Base-by-base conservation (phyloP, 2,329 filamentous ascomycete species). In the Biscogniauxia sp. region DNA sequence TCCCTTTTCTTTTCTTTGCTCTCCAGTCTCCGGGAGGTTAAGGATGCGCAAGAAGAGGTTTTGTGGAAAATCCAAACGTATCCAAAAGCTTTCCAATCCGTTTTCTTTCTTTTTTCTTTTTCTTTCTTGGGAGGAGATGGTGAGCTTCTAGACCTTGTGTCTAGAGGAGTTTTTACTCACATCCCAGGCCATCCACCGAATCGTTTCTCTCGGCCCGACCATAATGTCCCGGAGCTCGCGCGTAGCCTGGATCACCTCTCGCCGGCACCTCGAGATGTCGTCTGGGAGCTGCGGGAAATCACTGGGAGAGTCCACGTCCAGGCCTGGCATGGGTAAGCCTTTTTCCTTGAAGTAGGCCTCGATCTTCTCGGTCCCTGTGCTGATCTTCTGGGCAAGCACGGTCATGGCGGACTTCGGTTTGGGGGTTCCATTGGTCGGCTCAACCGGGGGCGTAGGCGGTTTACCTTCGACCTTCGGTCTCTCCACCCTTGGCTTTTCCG, bases 131-230 rank as follows among this genome's bases (percentile, higher is more conserved):
- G n/a, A n/a, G 20, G 17, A 28, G n/a, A 26, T 25, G 11, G 2
- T 20, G 51, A 13, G 49, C 3, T 20, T 13, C 37, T 23, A 25
- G 28, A 51, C 17, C n/a, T n/a, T 20, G 11, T 17, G 20, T n/a
- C 5, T 9, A 51, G 9, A 41, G 45, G 8, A 5, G n/a, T n/a
- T n/a, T n/a, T 52, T 26, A 74, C 80, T 70, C 67, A 83, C 82
- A 68, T 77, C 79, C 82, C 80, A 84, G 57, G 80, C 75, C 56
- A 78, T 76, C 80, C 80, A 85, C 70, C 82, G 74, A 7, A 85
- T 66, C n/a, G 72, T 75, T 65, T 85, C 82, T 41, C 77, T 74
- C 0, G 83, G 82, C 0, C 83, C 83, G 20, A 79, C 76, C 17
- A 81, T 78, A 55, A 85, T 71, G 53, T 76, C 70, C 2, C 74